Conservation (phyloP, 2,329 filamentous ascomycete species). For the Aspergillus sp. region DNA sequence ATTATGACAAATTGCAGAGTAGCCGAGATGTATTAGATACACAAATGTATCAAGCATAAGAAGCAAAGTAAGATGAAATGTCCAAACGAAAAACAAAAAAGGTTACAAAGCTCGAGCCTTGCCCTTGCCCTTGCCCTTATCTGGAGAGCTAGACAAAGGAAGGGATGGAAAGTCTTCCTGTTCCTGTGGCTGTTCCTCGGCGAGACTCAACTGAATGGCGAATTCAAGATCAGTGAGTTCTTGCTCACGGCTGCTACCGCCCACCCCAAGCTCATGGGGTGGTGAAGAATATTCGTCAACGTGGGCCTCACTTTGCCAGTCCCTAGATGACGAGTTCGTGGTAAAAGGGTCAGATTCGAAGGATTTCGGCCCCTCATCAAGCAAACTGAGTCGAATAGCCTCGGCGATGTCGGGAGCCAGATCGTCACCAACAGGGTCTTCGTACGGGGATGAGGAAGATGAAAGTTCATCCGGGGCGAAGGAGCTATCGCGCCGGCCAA, state of each 20-base stretch:
- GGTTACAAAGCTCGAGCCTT: conserved; percentile 30
- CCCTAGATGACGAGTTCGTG: background rate
- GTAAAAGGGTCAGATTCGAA: conserved; percentile 11
- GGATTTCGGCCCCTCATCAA: conserved; percentile 31
- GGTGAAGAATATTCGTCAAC: conserved; percentile 13
- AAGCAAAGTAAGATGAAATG: background rate
- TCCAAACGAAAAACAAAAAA: background rate
- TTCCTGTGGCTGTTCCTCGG: conserved; percentile 54
- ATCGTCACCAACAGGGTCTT: conserved; percentile 47
- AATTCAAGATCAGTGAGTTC: conserved; percentile 61
- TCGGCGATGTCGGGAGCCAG: conserved; percentile 61
- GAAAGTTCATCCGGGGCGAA: conserved; percentile 31
- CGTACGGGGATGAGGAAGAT: conserved; percentile 36
- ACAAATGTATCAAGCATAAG: background rate
- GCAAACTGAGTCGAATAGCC: conserved; percentile 57
- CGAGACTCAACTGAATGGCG: conserved; percentile 62
- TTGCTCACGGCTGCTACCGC: conserved; percentile 40
- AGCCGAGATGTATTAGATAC: background rate
- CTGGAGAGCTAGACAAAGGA: conserved; percentile 21
- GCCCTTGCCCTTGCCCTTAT: conserved; percentile 28
- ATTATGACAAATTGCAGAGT: background rate
- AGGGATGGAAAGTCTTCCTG: conserved; percentile 36
- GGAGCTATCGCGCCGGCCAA: conserved; percentile 32
- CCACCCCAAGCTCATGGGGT: conserved; percentile 17
- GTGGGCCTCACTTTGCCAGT: background rate